phyloP scores from a whole-genome alignment of 345 rosid species.

The Melastoma malabathricum region DNA sequence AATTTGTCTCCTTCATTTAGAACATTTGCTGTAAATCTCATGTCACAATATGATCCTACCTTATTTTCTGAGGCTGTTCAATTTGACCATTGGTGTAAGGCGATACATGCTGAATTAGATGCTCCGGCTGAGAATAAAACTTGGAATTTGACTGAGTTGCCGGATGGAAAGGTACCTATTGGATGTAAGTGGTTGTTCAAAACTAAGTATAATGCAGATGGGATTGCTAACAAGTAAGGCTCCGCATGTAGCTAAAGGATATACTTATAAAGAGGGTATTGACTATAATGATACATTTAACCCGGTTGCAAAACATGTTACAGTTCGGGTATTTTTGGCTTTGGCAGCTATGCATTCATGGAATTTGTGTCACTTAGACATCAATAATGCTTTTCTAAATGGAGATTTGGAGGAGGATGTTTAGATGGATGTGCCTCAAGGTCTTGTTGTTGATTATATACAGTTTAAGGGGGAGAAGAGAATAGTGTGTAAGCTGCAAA shows the following conservation, averaged over 20 bases:
- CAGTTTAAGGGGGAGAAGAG: no score
- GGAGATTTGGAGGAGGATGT: no score
- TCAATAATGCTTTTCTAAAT: no score
- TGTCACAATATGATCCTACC: neutral
- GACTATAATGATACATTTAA: neutral
- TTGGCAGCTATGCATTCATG: no score
- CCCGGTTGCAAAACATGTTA: neutral
- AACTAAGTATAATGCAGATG: neutral
- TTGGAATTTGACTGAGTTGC: neutral
- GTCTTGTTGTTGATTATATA: no score
- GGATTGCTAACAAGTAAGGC: neutral
- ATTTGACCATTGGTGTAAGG: neutral
- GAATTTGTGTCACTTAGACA: no score
- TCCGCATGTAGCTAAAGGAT: neutral
- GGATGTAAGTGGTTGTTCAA: constrained; percentile 4
- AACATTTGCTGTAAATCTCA: neutral
- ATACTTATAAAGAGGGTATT: neutral
- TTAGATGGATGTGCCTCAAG: no score
- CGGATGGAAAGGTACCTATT: neutral
- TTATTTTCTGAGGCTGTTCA: neutral
- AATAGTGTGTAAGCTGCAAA: no score
- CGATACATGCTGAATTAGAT: neutral
- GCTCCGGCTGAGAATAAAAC: neutral
- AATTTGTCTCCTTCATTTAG: neutral
- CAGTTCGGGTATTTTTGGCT: no score